Base-by-base conservation (phyloP, 148 eudicot species). In the Vaccinium vitisidaea region DNA sequence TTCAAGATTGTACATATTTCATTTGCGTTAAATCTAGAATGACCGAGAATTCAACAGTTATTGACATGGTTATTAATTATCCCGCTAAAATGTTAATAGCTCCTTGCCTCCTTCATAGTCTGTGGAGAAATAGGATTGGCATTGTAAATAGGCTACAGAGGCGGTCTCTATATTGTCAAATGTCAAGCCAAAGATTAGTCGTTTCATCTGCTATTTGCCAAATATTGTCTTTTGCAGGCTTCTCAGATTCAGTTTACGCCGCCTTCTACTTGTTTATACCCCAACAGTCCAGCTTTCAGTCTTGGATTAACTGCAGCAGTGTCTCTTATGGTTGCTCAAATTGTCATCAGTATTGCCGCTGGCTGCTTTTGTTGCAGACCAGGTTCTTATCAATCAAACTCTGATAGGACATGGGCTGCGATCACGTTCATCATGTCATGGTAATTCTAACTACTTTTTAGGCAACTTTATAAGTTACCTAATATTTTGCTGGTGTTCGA, bases 351-450 rank as follows among this genome's bases (percentile, higher is more conserved):
- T 86, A 88, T 88, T 84, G 89, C 91, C 0, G 89, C 90, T 69
- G 97, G 98, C 10, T 96, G 99, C 81, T 83, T 92, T 61, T 96
- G 99, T 77, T 92, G 97, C 85, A 86, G 90, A 79, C 90, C 87
- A 82, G 87, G 91, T 77, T 90, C 91, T 16, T 91, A 87, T 77
- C 87, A 89, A 63, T 63, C 91, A 49, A 83, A 81, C 83, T 32
- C 92, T 71, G 89, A 85, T 71, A 89, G 98, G 94, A 86, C 92
- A 10, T 74, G 90, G 14, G 92, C 98, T 23, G 88, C 92, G 7
- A 58, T 91, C 86, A 92, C 92, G 92, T 96, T 92, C 81, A 77
- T 92, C 32, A 89, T 94, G 8, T 96, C 99, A 88, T 93, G 99
- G 99, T 96, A 96, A 87, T 84, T 81, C n/a, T 43, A 21, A 21